Evolutionary conservation across 2,329 filamentous ascomycete species (phyloP), one percentile per base, ranked within the genome.

Genomic region (Phoma sp.): DNA sequence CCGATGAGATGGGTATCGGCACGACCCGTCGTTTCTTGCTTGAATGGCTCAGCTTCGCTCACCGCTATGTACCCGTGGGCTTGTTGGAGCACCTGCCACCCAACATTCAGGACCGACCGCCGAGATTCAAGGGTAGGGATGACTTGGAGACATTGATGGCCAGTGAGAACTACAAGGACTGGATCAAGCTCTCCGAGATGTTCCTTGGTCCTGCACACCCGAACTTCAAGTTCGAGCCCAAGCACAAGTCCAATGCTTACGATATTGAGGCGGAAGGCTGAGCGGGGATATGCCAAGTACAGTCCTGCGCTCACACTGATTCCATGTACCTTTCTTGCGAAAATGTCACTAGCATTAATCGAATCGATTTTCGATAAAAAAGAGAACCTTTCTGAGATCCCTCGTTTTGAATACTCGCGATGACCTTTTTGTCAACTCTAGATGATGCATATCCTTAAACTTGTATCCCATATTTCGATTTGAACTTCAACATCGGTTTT

Each of bases 171-270:
- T 97, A 96, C 78, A 90, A 89, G 78, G 95, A 99, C 76, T 99
- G 95, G 95, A 92, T 99, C 74, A 98, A 96, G 81, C 96, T 99
- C 68, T 96, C 93, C 74, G 95, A 99, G 74, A 98, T 99, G 92
- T 99, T 96, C 80, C 83, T 99, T 15, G 95, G 95, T 7, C 92
- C 92, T 38, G 90, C 92, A 6, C 91, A 96, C 64, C 87, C 90
- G 32, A 89, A 91, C 66, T 99, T 98, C 83, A 88, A 89, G 62
- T 99, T 98, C 78, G 87, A 93, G 78, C 95, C 95, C 3, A 99
- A 99, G 82, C 95, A 99, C 81, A 98, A 96, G 81, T 95, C 91
- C 39, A 96, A 96, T 72, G 85, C 88, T 47, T 96, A 96, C 71
- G 90, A 93, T 66, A 87, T 90, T 42, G 91, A 76, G 92, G 75